These are phyloP conservation scores for Syzygium jambos DNA, from an alignment of 345 rosid genomes.

Conservation along the genomic window DNA sequence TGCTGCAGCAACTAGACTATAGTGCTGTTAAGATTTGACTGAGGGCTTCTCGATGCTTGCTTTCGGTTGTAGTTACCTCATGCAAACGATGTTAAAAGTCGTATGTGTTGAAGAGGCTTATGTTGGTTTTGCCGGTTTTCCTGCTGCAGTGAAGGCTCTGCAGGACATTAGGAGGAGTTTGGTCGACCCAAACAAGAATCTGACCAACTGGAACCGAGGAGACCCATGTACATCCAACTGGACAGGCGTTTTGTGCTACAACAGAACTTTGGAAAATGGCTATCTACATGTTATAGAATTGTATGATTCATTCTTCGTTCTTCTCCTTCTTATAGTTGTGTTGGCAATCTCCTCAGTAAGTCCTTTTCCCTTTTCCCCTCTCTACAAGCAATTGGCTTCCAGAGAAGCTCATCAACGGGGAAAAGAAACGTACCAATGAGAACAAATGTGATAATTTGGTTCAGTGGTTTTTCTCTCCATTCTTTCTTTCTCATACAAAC, in stretches of 20 bases:
- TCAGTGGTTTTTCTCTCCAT: not conserved
- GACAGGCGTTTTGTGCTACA: constrained; percentile 84
- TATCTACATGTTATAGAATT: constrained; percentile 73
- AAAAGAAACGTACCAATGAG: not conserved
- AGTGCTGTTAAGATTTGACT: not conserved
- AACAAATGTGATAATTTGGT: not conserved
- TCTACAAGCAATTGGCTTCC: not conserved
- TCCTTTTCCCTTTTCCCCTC: not conserved
- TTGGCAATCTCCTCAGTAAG: not conserved
- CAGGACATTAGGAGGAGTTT: constrained; percentile 39
- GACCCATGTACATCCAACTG: constrained; percentile 86
- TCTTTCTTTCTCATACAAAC: not conserved
- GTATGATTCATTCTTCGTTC: constrained; percentile 23
- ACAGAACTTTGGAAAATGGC: constrained; percentile 42
- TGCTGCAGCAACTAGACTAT: not conserved
- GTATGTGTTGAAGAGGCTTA: not conserved
- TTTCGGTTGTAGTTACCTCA: not conserved
- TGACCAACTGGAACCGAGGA: constrained; percentile 69
- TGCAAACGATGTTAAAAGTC: not conserved
- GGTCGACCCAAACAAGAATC: constrained; percentile 44
- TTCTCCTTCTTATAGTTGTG: not conserved
- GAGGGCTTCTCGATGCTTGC: not conserved
- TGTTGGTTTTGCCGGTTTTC: not conserved
- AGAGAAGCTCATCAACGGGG: not conserved
- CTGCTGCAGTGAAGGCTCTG: constrained; percentile 51